Conservation (phyloP, 2,329 filamentous ascomycete genomes). For the Graphilbum fragrans region DNA sequence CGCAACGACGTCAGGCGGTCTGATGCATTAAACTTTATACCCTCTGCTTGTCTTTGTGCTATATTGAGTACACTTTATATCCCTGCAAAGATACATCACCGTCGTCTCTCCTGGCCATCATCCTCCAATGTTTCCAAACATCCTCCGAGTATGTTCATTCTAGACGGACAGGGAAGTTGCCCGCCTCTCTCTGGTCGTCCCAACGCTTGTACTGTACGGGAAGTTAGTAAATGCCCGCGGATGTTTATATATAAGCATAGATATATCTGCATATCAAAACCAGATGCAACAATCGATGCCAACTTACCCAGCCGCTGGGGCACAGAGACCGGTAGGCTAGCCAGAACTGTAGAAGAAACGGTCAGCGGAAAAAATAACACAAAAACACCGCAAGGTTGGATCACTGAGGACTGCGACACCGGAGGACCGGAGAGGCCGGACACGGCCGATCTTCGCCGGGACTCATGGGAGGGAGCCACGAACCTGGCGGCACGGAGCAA, state of each 20-base stretch:
- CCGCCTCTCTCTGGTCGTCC: conserved; percentile 83
- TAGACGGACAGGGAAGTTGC: conserved; percentile 56
- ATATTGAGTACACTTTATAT: not conserved
- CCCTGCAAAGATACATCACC: too few relatives aligned
- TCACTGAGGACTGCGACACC: too few relatives aligned
- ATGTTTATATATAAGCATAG: not conserved
- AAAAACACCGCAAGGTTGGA: too few relatives aligned
- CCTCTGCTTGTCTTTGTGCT: conserved; percentile 1
- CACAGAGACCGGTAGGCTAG: conserved; percentile 94
- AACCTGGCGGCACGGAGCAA: conserved; percentile 94
- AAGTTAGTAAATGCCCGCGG: conserved; percentile 2
- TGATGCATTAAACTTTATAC: conserved; percentile 6
- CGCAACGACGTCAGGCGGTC: not conserved
- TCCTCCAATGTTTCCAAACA: too few relatives aligned
- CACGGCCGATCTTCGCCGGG: too few relatives aligned
- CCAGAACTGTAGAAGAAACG: conserved; percentile 58
- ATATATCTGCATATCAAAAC: too few relatives aligned
- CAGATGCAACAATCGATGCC: not conserved
- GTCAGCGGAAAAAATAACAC: conserved; percentile 10
- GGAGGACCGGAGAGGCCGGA: not conserved
- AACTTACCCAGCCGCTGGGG: conserved; percentile 62
- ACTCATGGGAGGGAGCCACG: too few relatives aligned
- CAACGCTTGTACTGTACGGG: conserved; percentile 61
- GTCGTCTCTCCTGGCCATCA: too few relatives aligned
- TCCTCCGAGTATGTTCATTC: conserved; percentile 30